Base-by-base conservation (phyloP, 768 basidiomycete genomes). In the Hydnomerulius pinastri region DNA sequence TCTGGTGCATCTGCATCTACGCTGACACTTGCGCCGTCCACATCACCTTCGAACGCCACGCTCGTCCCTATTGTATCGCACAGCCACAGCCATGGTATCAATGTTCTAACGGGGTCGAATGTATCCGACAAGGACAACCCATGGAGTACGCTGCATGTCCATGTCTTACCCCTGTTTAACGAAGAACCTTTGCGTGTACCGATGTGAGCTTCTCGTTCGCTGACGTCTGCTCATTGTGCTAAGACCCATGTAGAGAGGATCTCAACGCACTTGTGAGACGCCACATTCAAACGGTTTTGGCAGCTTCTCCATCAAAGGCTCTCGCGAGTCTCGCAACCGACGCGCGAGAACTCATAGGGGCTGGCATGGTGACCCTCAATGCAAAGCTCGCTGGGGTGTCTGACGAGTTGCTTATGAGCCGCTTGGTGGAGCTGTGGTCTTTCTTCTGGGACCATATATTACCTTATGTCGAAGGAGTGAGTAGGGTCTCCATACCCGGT, bases 401-500 rank as follows among this genome's bases (percentile, higher is more conserved):
- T 23, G 93, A 95, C 36, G 85, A 87, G 32, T 82, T 86, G 61
- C 75, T 98, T 13, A 72, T 95, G 5, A 74, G 74, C 4, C 78
- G 91, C 24, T 77, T 96, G 15, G 89, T 93, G 2, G 92, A 95
- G 58, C 77, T 90, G 15, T 98, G 94, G 93, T 81, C 79, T 12
- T 95, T 96, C 75, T 97, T 97, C 70, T 96, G 90, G 87, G 88
- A 88, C 58, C 85, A 90, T 53, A 85, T 93, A 23, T 72, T 94
- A 6, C 87, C 91, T 7, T 94, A 93, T 63, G 74, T 92, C 28
- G 91, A 93, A 77, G 91, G 90, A 47, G 90, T 92, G 59, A 63
- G 85, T 76, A 18, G 15, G 3, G 33, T 43, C 18, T 11, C 1
- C 25, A n/a, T 10, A 9, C 39, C 6, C 27, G 41, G 11, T 15